These are phyloP conservation scores for Cyberlindnera subsufficiens DNA, from an alignment of 805 yeast genomes.

Conservation along the genomic window DNA sequence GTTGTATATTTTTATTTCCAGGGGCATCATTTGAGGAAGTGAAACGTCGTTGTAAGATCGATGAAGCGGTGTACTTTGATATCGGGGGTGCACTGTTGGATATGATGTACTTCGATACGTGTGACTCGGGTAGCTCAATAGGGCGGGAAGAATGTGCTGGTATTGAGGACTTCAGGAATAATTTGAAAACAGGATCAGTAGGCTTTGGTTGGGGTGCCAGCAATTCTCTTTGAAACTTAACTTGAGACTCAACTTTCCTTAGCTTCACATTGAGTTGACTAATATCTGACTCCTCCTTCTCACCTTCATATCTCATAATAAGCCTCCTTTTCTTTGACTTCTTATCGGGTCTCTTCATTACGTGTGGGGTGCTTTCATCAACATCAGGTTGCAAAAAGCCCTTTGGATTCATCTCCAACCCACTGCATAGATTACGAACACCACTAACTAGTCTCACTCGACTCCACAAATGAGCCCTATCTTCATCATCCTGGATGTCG, in stretches of 20 bases:
- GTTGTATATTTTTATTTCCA: not conserved
- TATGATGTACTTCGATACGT: slow-evolving; percentile 2
- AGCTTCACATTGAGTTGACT: slow-evolving; percentile 8
- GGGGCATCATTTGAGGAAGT: not conserved
- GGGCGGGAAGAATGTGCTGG: not conserved
- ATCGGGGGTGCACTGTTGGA: slow-evolving; percentile 1
- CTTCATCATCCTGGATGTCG: slow-evolving; percentile 1
- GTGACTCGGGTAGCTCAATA: not conserved
- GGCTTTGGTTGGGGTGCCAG: not conserved
- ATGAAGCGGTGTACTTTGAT: slow-evolving; percentile 6
- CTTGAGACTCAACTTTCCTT: slow-evolving; percentile 13
- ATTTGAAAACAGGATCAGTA: slow-evolving; percentile 10
- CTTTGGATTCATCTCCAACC: not conserved
- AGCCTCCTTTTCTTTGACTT: not conserved
- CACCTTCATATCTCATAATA: slow-evolving; percentile 27
- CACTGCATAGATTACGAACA: not conserved
- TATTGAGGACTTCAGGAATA: slow-evolving; percentile 4
- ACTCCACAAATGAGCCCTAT: not conserved
- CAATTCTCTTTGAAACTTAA: slow-evolving; percentile 13
- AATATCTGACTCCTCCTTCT: slow-evolving; percentile 12
- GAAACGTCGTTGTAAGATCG: slow-evolving; percentile 1
- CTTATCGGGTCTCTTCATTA: not conserved
- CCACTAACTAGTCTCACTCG: not conserved
- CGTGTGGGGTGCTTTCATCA: not conserved
- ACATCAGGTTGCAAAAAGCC: not conserved